Conservation (phyloP, 257 asterid species). For the Jacaranda copaia region DNA sequence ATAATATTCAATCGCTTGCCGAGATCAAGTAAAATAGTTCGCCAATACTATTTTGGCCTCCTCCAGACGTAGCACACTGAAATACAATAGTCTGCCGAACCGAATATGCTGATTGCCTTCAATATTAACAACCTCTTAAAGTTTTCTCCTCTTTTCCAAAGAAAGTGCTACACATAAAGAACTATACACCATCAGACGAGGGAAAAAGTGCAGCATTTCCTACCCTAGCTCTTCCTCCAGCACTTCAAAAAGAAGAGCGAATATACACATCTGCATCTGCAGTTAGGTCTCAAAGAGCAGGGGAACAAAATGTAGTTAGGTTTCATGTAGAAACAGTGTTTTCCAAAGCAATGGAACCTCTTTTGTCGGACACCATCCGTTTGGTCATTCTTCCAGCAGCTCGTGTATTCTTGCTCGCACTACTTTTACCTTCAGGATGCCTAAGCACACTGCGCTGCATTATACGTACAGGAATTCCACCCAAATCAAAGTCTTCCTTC, state of each 20-base stretch:
- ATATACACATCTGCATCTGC: too few species aligned
- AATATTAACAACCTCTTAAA: not conserved
- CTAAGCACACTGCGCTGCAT: constrained; percentile 67
- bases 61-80: too few species aligned
- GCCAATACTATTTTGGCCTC: too few species aligned
- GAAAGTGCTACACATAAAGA: not conserved
- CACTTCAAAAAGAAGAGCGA: too few species aligned
- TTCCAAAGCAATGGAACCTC: constrained; percentile 50
- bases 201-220: too few species aligned
- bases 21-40: too few species aligned
- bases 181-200: constrained; percentile 10
- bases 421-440: constrained; percentile 39
- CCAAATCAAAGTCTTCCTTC: constrained; percentile 91
- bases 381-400: constrained; percentile 41
- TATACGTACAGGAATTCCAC: constrained; percentile 91
- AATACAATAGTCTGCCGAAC: not conserved
- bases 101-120: not conserved
- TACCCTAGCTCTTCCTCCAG: too few species aligned
- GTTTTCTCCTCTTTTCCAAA: not conserved
- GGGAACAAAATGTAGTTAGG: not conserved
- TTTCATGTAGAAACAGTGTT: constrained; percentile 30
- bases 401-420: constrained; percentile 48
- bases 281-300: too few species aligned
- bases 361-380: constrained; percentile 66
- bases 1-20: too few species aligned